Percentiles rank a stretch among this genome's conserved stretches.
Conservation (phyloP, 148 eudicot genomes). For the Rheum nobile region DNA sequence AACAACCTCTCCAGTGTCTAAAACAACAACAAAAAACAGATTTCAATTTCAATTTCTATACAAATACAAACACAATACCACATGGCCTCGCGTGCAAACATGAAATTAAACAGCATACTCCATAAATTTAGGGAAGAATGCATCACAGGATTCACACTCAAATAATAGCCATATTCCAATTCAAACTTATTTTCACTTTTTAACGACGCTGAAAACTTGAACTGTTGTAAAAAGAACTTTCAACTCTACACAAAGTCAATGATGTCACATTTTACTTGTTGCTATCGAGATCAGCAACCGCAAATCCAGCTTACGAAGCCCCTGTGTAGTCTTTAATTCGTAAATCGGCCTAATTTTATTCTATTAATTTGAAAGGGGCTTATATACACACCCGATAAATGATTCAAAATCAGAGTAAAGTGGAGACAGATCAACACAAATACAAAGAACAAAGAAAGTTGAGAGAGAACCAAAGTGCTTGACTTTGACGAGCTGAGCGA, state of each 20-base stretch:
- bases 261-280: neutral
- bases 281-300: neutral
- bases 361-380: neutral
- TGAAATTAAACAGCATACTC: neutral
- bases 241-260: neutral
- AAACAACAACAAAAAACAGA: conserved; percentile 2
- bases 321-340: neutral
- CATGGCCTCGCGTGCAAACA: neutral
- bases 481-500: conserved; percentile 38
- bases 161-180: neutral
- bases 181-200: neutral
- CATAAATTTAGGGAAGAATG: neutral
- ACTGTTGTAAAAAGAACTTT: neutral
- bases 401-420: neutral
- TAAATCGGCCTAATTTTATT: neutral
- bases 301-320: neutral
- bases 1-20: conserved; percentile 67
- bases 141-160: neutral
- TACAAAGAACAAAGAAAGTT: neutral
- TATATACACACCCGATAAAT: neutral
- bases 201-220: neutral
- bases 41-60: neutral
- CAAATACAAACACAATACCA: neutral
- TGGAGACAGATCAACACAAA: neutral
- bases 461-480: conserved; percentile 41